Evolutionary conservation across 805 yeast species (phyloP).

Genomic region (Starmerella tilneyi): DNA sequence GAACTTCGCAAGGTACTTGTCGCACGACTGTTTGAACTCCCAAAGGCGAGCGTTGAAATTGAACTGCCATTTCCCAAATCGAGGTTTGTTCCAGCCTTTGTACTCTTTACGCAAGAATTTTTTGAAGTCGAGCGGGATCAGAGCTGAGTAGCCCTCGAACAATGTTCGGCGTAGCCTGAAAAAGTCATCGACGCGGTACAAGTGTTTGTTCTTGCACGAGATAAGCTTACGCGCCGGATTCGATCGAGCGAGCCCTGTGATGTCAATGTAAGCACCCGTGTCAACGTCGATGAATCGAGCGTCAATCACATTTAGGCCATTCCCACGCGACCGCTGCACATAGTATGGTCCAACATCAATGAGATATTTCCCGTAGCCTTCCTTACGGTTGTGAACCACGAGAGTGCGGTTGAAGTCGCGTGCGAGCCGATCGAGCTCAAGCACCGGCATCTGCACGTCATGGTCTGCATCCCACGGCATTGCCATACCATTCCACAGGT

Average conservation of each 20-base stretch:
- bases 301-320: slow-evolving; percentile 43
- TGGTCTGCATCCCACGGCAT: slow-evolving; percentile 46
- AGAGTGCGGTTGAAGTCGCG: slow-evolving; percentile 41
- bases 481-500: slow-evolving; percentile 41
- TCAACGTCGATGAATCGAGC: slow-evolving; percentile 52
- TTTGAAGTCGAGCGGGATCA: slow-evolving; percentile 37
- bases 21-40: slow-evolving; percentile 17
- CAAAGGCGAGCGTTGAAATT: slow-evolving; percentile 16
- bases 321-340: slow-evolving; percentile 40
- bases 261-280: slow-evolving; percentile 50
- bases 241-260: slow-evolving; percentile 39
- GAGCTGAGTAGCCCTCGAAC: slow-evolving; percentile 49
- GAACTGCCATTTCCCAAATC: slow-evolving; percentile 24
- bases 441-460: slow-evolving; percentile 44
- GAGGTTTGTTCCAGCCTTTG: slow-evolving; percentile 17
- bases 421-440: slow-evolving; percentile 39
- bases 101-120: slow-evolving; percentile 36
- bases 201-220: slow-evolving; percentile 50
- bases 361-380: slow-evolving; percentile 38
- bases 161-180: slow-evolving; percentile 44
- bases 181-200: slow-evolving; percentile 40
- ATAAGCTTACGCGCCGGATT: slow-evolving; percentile 13
- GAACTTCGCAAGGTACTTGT: slow-evolving; percentile 5
- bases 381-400: slow-evolving; percentile 38
- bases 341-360: slow-evolving; percentile 43